These are phyloP conservation scores for Cyberlindnera saturnus DNA, from an alignment of 805 yeast species.

Conservation along the genomic window DNA sequence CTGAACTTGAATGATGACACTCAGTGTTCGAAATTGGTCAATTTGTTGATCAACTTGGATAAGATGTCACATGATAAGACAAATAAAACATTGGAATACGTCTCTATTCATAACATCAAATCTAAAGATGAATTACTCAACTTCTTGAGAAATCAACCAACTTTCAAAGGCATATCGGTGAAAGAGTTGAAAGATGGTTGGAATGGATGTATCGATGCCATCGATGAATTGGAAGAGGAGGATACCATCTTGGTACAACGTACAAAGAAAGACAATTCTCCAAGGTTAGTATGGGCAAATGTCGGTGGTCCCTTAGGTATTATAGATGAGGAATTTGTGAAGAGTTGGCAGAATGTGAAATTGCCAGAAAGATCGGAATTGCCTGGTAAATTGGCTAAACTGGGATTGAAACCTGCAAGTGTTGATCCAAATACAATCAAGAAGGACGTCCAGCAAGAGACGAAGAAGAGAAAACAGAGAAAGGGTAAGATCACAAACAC, in stretches of 20 bases:
- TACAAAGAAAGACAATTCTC: constrained; percentile 88
- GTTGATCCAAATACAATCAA: constrained; percentile 95
- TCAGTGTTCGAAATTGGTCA: constrained; percentile 60
- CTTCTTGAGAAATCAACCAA: constrained; percentile 71
- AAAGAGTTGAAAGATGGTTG: constrained; percentile 79
- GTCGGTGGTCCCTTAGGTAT: constrained; percentile 64
- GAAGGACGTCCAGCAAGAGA: constrained; percentile 50
- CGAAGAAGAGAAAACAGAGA: constrained; percentile 82
- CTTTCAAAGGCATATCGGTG: constrained; percentile 83
- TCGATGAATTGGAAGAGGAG: constrained; percentile 71
- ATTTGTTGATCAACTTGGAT: constrained; percentile 68
- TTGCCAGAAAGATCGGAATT: constrained; percentile 80
- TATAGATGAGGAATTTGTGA: constrained; percentile 76
- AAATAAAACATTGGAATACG: constrained; percentile 69
- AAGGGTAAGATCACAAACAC: constrained; percentile 92
- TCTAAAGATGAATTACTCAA: constrained; percentile 70
- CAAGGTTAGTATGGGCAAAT: constrained; percentile 91
- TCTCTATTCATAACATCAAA: constrained; percentile 83
- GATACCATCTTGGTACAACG: constrained; percentile 76
- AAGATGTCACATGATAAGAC: constrained; percentile 64
- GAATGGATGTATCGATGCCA: constrained; percentile 80
- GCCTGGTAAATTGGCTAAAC: constrained; percentile 68
- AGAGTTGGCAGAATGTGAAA: constrained; percentile 72
- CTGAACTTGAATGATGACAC: constrained; percentile 42
- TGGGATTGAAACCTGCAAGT: constrained; percentile 93